Evolutionary conservation across 805 yeast genomes (phyloP).

Genomic region (Saccharomycopsis javanensis): DNA sequence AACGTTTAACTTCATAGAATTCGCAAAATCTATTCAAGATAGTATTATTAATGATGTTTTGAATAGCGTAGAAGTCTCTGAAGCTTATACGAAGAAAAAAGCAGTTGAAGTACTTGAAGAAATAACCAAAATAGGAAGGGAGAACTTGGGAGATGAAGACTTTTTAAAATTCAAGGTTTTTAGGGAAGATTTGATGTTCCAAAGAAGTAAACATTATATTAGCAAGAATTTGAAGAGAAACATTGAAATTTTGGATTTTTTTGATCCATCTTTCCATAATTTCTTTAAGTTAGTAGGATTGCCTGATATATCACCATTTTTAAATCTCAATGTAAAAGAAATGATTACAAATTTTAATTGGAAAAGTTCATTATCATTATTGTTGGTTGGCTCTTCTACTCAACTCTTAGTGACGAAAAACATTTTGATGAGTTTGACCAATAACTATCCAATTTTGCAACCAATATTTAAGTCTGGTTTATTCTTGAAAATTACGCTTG

Average conservation of each 20-base stretch:
- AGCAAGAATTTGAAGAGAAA: conserved; percentile 49
- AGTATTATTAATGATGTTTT: conserved; percentile 58
- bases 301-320: background rate
- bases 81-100: conserved; percentile 51
- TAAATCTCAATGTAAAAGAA: background rate
- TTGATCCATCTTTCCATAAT: conserved; percentile 66
- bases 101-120: conserved; percentile 54
- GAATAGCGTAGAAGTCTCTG: conserved; percentile 54
- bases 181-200: conserved; percentile 72
- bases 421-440: conserved; percentile 23
- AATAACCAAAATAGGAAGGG: conserved; percentile 53
- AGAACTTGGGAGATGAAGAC: conserved; percentile 52
- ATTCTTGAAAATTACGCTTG: conserved; percentile 28
- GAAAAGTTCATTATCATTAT: conserved; percentile 26
- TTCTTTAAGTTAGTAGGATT: conserved; percentile 39
- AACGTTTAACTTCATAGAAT: conserved; percentile 52
- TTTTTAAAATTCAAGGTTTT: conserved; percentile 49
- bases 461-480: conserved; percentile 10
- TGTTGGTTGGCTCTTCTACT: conserved; percentile 25
- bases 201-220: conserved; percentile 55
- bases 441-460: conserved; percentile 21
- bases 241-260: conserved; percentile 60
- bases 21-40: conserved; percentile 59
- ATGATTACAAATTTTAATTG: conserved; percentile 25
- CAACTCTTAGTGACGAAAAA: conserved; percentile 20